Base-by-base conservation (phyloP, 495 filamentous ascomycete genomes). In the Hypomontagnella submonticulosa region DNA sequence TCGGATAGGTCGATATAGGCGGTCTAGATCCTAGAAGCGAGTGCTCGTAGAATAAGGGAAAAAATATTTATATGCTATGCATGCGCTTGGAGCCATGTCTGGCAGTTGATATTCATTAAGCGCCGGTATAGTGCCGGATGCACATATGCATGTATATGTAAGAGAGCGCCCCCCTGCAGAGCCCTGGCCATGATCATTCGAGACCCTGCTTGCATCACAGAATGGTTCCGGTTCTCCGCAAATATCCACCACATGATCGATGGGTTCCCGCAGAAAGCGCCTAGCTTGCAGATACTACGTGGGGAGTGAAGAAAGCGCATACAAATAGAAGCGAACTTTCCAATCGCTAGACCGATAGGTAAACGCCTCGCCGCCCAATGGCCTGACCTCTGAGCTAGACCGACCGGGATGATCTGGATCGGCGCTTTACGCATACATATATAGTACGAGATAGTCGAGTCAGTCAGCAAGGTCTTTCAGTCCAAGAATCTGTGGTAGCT, bases 131-230 rank as follows among this genome's bases (percentile, higher is more conserved):
- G n/a, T 50, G 38, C 54, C 23, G 11, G 30, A 52, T 42, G 60
- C 43, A 49, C 34, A 36, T 27, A 19, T 47, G 55, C 36, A 30
- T 57, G 51, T 38, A 40, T 57, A 56, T 19, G 4, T 38, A 34
- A 19, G n/a, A 34, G 47, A 53, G 40, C 23, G 48, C 48, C 51
- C 37, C 36, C 58, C 44, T 33, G 43, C 38, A 33, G 52, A 67
- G 58, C 64, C 64, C 53, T 55, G 53, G 58, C 34, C 37, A 36
- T 57, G 40, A 53, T 58, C 54, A 59, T 54, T 67, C 59, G 42
- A 67, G 58, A 67, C 64, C 64, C 64, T 67, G 64, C 64, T 62
- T 67, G 58, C 64, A 63, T 63, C 46, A 53, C 36, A 67, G 53
- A 19, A 46, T 49, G 57, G 58, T 44, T 57, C 57, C 58, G 54